phyloP scores from a whole-genome alignment of 2,329 filamentous ascomycete genomes.

The Paecilomyces variotii region DNA sequence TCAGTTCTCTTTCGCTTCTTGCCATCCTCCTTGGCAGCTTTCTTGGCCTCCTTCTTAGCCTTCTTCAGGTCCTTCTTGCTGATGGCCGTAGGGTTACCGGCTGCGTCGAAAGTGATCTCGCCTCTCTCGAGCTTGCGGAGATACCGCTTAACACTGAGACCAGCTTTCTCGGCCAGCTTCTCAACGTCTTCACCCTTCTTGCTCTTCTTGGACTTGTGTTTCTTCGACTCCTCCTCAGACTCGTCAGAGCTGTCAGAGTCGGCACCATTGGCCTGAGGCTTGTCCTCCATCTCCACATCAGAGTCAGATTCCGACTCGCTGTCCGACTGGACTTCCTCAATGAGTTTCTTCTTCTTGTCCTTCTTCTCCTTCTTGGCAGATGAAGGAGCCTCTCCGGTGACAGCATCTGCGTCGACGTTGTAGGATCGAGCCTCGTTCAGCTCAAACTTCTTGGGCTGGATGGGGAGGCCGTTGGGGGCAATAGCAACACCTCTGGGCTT shows the following conservation, averaged over 20 bases:
- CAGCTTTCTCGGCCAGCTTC: conserved; percentile 57
- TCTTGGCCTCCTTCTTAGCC: conserved; percentile 55
- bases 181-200: conserved; percentile 44
- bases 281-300: conserved; percentile 38
- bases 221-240: conserved; percentile 23
- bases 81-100: conserved; percentile 58
- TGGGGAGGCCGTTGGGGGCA: conserved; percentile 61
- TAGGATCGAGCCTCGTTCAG: conserved; percentile 91
- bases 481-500: conserved; percentile 68
- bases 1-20: conserved; percentile 64
- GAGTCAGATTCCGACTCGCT: conserved; percentile 6
- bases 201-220: conserved; percentile 34
- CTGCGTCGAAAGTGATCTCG: conserved; percentile 58
- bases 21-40: conserved; percentile 48
- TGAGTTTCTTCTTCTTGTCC: conserved; percentile 39
- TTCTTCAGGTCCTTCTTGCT: conserved; percentile 75
- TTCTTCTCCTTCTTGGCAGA: conserved; percentile 36
- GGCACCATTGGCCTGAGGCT: conserved; percentile 11
- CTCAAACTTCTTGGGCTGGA: conserved; percentile 62
- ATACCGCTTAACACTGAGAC: conserved; percentile 67
- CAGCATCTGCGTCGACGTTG: conserved; percentile 85
- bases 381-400: conserved; percentile 58
- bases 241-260: conserved; percentile 20
- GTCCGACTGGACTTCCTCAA: conserved; percentile 33
- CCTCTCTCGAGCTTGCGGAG: conserved; percentile 70